Evolutionary conservation across 2,329 filamentous ascomycete species (phyloP).

Genomic region (Xylariaceae sp.): DNA sequence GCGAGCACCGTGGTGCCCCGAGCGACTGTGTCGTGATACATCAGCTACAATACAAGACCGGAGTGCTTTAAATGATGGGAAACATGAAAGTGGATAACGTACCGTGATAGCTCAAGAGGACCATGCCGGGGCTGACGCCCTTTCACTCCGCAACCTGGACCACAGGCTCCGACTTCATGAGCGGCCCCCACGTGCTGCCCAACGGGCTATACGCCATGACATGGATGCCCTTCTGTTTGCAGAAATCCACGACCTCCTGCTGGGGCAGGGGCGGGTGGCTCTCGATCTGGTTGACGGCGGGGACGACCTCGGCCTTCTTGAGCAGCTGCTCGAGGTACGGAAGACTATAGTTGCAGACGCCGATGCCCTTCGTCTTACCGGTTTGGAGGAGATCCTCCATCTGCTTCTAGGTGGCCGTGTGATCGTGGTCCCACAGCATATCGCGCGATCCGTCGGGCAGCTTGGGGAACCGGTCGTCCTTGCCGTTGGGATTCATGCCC

Average conservation of each 20-base stretch:
- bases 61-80: no score
- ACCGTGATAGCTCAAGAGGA: slow-evolving; percentile 78
- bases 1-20: slow-evolving; percentile 74
- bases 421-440: slow-evolving; percentile 71
- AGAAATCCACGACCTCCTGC: slow-evolving; percentile 73
- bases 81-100: no score
- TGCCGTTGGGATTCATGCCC: slow-evolving; percentile 78
- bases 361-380: slow-evolving; percentile 62
- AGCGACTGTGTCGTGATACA: slow-evolving; percentile 63
- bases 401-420: slow-evolving; percentile 78
- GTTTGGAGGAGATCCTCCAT: slow-evolving; percentile 71
- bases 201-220: slow-evolving; percentile 76
- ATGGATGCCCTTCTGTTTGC: slow-evolving; percentile 71
- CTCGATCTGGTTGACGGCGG: slow-evolving; percentile 76
- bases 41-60: no score
- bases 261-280: slow-evolving; percentile 76
- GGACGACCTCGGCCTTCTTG: slow-evolving; percentile 58
- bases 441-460: slow-evolving; percentile 76
- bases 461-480: slow-evolving; percentile 78
- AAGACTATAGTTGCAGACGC: slow-evolving; percentile 65
- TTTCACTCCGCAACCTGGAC: slow-evolving; percentile 70
- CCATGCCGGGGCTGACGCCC: slow-evolving; percentile 62
- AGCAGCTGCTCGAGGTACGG: slow-evolving; percentile 63
- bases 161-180: slow-evolving; percentile 68
- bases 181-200: slow-evolving; percentile 68